These are phyloP conservation scores for Penicillium sp. DNA, from an alignment of 2,329 filamentous ascomycete species.

Conservation along the genomic window DNA sequence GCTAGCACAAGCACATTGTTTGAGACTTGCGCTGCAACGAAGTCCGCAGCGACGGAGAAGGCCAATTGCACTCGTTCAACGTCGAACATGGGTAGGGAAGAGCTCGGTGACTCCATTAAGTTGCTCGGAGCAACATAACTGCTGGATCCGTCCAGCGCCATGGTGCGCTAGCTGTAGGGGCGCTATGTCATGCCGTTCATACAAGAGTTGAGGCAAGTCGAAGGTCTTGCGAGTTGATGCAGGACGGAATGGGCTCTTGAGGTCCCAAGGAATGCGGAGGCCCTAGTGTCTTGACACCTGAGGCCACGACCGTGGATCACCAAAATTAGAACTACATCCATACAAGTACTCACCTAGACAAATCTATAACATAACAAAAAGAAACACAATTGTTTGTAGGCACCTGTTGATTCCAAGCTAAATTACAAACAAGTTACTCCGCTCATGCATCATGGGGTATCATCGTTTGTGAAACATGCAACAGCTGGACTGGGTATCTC, in stretches of 20 bases:
- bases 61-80: constrained; percentile 89
- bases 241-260: constrained; percentile 24
- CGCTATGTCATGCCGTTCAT: constrained; percentile 34
- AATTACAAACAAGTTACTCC: neutral
- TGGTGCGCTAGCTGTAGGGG: constrained; percentile 44
- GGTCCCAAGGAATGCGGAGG: constrained; percentile 18
- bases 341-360: neutral
- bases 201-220: constrained; percentile 16
- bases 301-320: neutral
- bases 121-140: constrained; percentile 70
- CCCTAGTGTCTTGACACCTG: constrained; percentile 8
- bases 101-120: constrained; percentile 60
- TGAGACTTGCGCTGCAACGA: constrained; percentile 92
- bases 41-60: constrained; percentile 92
- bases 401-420: neutral
- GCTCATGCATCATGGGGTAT: constrained; percentile 10
- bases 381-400: neutral
- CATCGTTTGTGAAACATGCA: constrained; percentile 3
- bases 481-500: constrained; percentile 12
- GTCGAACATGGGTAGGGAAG: constrained; percentile 81
- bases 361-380: neutral
- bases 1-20: constrained; percentile 96
- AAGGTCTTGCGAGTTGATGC: constrained; percentile 5
- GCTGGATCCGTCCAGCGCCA: constrained; percentile 70
- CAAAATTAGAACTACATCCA: neutral